Conservation (phyloP, 306 rosid genomes). For the Lotus japonicus region DNA sequence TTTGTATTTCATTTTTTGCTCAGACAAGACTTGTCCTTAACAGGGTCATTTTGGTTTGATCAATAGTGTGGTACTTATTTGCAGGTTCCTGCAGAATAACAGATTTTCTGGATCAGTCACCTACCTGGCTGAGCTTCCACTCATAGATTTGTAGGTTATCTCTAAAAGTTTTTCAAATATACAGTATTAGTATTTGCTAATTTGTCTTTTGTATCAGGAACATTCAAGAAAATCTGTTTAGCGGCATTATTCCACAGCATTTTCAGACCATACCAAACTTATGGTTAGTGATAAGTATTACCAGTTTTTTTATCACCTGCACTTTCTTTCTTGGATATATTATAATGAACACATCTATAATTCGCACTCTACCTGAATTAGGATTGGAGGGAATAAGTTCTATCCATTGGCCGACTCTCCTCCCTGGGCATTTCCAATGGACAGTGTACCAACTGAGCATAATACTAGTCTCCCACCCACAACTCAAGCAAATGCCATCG, state of each 20-base stretch:
- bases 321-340: background rate
- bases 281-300: slow-evolving; percentile 42
- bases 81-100: slow-evolving; percentile 77
- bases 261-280: slow-evolving; percentile 77
- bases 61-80: slow-evolving; percentile 2
- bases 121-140: slow-evolving; percentile 72
- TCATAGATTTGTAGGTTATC: slow-evolving; percentile 63
- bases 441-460: slow-evolving; percentile 34
- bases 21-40: background rate
- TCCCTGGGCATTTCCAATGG: slow-evolving; percentile 76
- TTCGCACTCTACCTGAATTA: slow-evolving; percentile 15
- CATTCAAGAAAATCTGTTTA: slow-evolving; percentile 70
- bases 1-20: background rate
- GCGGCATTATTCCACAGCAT: slow-evolving; percentile 78
- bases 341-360: background rate
- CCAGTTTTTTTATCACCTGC: too few relatives aligned
- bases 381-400: slow-evolving; percentile 83
- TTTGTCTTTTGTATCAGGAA: slow-evolving; percentile 46
- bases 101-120: slow-evolving; percentile 83
- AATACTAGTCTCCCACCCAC: slow-evolving; percentile 60
- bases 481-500: slow-evolving; percentile 67
- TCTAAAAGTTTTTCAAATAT: background rate
- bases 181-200: slow-evolving; percentile 9
- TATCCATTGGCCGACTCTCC: slow-evolving; percentile 51
- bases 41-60: slow-evolving; percentile 16